Base-by-base conservation (phyloP, 768 basidiomycete genomes). In the Mrakia hoshinonis region DNA sequence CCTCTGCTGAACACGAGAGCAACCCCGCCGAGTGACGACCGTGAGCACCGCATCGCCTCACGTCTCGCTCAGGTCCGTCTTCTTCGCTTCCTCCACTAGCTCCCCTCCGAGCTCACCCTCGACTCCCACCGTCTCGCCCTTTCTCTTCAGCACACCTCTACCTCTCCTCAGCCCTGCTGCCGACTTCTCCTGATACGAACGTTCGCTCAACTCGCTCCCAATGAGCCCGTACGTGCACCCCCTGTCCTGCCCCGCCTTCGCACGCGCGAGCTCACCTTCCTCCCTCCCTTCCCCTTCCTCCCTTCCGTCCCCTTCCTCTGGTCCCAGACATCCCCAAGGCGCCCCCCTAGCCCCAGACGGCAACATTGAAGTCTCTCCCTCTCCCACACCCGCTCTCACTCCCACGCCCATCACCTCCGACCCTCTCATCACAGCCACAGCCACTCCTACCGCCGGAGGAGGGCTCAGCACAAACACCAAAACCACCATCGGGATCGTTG, bases 141-240 rank as follows among this genome's bases (percentile, higher is more conserved):
- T 43, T 43, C 6, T 43, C 43, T 43, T 7, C 43, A 15, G 43
- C 15, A 6, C 6, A 43, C 43, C 6, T 43, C 43, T 6, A 7
- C 43, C 43, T 43, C 7, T 7, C 43, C 43, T 43, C 43, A 43
- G 6, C 43, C 6, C 6, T 6, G 7, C 6, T 43, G 7, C 43
- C 43, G 6, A 43, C 43, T 43, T 43, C 43, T 43, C n/a, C n/a
- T n/a, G n/a, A n/a, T n/a, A n/a, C n/a, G n/a, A n/a, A n/a, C n/a
- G n/a, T n/a, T n/a, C n/a, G n/a, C 6, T 43, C 43, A 15, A 43
- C 7, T 43, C 43, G 6, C 43, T 43, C 43, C 6, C 7, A 6
- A 58, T 58, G 55, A 58, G 55, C 29, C 55, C 55, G 55, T 58
- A 26, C 26, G 55, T 58, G n/a, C n/a, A n/a, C n/a, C 55, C 55